Base-by-base conservation (phyloP, 306 rosid species). In the Inga leiocalycina region DNA sequence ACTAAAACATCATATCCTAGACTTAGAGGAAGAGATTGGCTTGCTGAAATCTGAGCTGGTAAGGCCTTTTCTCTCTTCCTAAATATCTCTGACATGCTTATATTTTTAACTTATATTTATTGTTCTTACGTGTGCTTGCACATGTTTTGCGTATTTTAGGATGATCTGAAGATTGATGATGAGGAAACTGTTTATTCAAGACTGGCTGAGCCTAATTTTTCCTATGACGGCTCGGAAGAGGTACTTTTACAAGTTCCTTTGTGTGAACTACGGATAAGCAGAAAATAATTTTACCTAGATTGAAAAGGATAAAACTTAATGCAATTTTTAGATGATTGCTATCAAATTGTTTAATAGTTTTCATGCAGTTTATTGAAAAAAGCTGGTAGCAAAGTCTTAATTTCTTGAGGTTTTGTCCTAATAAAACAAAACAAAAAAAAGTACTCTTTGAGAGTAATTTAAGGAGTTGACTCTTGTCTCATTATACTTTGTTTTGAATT, bases 21-120 rank as follows among this genome's bases (percentile, higher is more conserved):
- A 93, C 90, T 86, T 92, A 32, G 77, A 87, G 87, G 96, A 95
- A 90, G 87, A 84, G 84, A 85, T 90, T 78, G 92, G 78, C 67
- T 85, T 93, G 88, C 89, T 95, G 84, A 92, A 88, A 77, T 92
- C 90, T 39, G 97, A 91, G 84, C 87, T 84, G 61, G 98, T 93
- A 90, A 51, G 83, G 44, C 37, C 24, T 76, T 79, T 4, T 32
- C 39, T 76, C 80, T 64, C 78, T 85, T 70, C 51, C 44, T 45
- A 20, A 67, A 27, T 51, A 45, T 74, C 45, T 81, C 78, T 48
- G 65, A 81, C 72, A 62, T 70, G 68, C 45, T 80, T 59, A 62
- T 70, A 34, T 44, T 81, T 73, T 83, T 27, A 27, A 68, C 69
- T 12, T 65, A 35, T 69, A 64, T 79, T 84, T 82, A 43, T 35